A percentile compares a stretch with the other conserved stretches of the same genome.
Evolutionary conservation across 202 grass and related monocot genomes (phyloP).

Genomic region (Brachypodium distachyon): DNA sequence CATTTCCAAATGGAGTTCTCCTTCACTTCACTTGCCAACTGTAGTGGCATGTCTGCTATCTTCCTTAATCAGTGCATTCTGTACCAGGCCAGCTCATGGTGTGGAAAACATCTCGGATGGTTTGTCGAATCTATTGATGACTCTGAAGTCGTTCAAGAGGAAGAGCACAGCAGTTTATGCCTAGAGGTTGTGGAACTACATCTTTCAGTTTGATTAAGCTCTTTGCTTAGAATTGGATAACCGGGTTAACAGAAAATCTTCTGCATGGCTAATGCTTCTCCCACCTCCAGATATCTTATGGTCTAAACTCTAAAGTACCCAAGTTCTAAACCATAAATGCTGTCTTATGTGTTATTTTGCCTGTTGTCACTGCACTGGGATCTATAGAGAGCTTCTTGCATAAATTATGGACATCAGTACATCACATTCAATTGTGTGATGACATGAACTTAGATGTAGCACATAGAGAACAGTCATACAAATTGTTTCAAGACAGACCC

Average conservation of each 20-base stretch:
- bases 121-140: slow-evolving; percentile 38
- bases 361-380: background rate
- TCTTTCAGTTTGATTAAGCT: slow-evolving; percentile 1
- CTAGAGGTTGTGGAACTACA: slow-evolving; percentile 39
- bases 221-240: background rate
- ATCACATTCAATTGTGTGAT: background rate
- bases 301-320: background rate
- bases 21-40: background rate
- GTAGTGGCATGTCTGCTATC: background rate
- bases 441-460: background rate
- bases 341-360: background rate
- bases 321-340: background rate
- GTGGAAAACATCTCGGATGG: slow-evolving; percentile 48
- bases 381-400: background rate
- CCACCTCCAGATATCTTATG: background rate
- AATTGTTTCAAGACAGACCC: background rate
- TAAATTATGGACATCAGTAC: background rate
- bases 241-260: background rate
- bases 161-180: slow-evolving; percentile 58
- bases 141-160: slow-evolving; percentile 40
- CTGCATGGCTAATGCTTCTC: background rate
- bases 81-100: slow-evolving; percentile 73
- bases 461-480: background rate
- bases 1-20: background rate
- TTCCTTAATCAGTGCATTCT: background rate